Evolutionary conservation across 495 filamentous ascomycete species (phyloP), one percentile per base, ranked within the genome.

Genomic region (Penicillium silybi): DNA sequence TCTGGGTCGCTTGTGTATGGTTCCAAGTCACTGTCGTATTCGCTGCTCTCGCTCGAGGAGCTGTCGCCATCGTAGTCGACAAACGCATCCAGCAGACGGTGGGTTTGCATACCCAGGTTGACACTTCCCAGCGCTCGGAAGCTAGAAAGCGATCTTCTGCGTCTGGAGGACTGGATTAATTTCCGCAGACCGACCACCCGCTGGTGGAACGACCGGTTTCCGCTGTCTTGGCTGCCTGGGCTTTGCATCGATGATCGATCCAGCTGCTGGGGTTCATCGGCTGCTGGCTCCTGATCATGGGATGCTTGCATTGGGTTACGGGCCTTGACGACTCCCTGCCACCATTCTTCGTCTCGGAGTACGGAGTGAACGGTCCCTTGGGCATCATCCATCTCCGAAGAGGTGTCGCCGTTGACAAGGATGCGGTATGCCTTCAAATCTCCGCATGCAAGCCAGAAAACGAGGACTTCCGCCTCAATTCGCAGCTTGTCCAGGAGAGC

Each of bases 361-460:
- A 79, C 74, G 10, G 77, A 72, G 35, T 86, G 73, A 19, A 90
- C 82, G 15, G 75, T 61, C 13, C 67, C 64, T 17, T 74, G 71
- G 1, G 75, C 70, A 37, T 83, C 79, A 7, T 67, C 64, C 44
- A 63, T 69, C 4, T 62, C 62, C 3, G 65, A 50, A 2, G 70
- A 67, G 1, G 60, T 58, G 37, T 76, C 74, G 0, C 86, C 89
- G 58, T 92, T 89, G 26, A 95, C 78, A 54, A 95, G 88, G 15
- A 83, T 76, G 54, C 90, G 85, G 59, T 95, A 95, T 2, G 82
- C 83, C 45, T 81, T 73, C 10, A 93, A 67, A 22, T 83, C 69
- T 7, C 89, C 90, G 20, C 79, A 86, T 13, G 88, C 87, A 47
- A 95, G 78, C 82, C 86, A 93, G 61, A 90, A 89, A 4, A 93